A percentile compares a stretch with the other conserved stretches of the same genome.
These are phyloP conservation scores for Tieghemostelium lacteum DNA, from an alignment of 78 protist species.

Conservation along the genomic window DNA sequence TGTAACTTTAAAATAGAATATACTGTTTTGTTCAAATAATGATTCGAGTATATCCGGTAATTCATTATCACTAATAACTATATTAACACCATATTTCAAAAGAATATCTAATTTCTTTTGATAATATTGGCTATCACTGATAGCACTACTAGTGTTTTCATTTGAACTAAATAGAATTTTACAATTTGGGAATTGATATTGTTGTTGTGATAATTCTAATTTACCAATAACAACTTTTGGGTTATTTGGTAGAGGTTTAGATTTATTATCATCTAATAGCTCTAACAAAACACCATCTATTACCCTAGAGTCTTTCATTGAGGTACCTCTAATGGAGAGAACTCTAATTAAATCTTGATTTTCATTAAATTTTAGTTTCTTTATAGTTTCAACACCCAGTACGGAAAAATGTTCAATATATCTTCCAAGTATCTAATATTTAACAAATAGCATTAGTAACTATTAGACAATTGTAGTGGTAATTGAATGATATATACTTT, in stretches of 20 bases:
- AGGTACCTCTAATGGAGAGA: conserved; percentile 11
- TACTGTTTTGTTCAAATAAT: conserved; percentile 18
- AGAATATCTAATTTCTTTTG: neutral
- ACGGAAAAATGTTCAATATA: conserved; percentile 22
- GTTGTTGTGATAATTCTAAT: conserved; percentile 11
- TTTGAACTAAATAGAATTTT: neutral
- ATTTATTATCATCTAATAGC: neutral
- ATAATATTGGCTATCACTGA: no score
- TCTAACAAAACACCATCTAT: conserved; percentile 49
- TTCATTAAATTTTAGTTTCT: neutral
- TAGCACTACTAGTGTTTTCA: no score
- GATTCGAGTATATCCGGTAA: conserved; percentile 6
- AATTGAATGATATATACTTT: neutral
- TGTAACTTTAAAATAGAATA: conserved; percentile 24
- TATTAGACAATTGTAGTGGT: no score
- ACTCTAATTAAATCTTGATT: conserved; percentile 42
- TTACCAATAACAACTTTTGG: conserved; percentile 38
- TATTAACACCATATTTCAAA: neutral
- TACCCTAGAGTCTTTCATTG: conserved; percentile 58
- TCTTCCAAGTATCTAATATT: conserved; percentile 42
- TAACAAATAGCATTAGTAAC: no score
- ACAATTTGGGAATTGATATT: neutral
- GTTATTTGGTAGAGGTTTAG: neutral
- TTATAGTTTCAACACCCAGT: conserved; percentile 41
- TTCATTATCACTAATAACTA: conserved; percentile 45